Evolutionary conservation across 2,329 filamentous ascomycete species (phyloP).

Genomic region (Metarhizium guizhouense): DNA sequence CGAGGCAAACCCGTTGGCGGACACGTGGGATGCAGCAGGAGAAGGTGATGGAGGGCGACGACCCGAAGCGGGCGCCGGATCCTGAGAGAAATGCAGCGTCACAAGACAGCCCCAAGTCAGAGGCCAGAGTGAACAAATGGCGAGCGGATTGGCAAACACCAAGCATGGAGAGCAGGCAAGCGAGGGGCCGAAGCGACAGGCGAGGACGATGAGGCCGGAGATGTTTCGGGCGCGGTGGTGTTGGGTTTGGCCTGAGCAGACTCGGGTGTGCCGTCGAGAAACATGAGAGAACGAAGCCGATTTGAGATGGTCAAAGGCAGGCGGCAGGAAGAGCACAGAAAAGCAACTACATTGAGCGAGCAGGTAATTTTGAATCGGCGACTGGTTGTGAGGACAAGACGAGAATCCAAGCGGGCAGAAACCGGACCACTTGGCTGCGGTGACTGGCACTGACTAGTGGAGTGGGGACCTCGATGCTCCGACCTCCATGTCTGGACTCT

Average conservation of each 20-base stretch:
- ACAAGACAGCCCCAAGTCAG: not conserved
- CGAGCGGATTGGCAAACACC: not conserved
- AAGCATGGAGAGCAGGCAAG: not conserved
- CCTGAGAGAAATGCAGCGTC: not conserved
- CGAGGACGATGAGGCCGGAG: not conserved
- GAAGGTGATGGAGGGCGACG: not conserved
- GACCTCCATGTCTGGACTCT: too few species aligned
- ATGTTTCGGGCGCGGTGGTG: not conserved
- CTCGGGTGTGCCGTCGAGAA: too few species aligned
- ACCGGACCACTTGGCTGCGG: not conserved
- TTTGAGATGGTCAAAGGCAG: too few species aligned
- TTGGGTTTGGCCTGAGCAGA: too few species aligned
- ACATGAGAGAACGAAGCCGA: too few species aligned
- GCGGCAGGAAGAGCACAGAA: too few species aligned
- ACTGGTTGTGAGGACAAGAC: not conserved
- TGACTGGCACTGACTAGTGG: not conserved
- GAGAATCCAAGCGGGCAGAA: not conserved
- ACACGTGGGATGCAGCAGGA: not conserved
- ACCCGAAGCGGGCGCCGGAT: not conserved
- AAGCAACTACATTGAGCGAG: too few species aligned
- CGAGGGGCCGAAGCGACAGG: not conserved
- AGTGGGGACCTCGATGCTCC: not conserved
- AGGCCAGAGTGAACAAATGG: not conserved
- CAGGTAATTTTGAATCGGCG: not conserved
- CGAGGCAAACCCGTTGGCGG: slow-evolving; percentile 2